Evolutionary conservation across 2,329 filamentous ascomycete species (phyloP), one percentile per base, ranked within the genome.

Genomic region (Chrysoporthe austroafricana): DNA sequence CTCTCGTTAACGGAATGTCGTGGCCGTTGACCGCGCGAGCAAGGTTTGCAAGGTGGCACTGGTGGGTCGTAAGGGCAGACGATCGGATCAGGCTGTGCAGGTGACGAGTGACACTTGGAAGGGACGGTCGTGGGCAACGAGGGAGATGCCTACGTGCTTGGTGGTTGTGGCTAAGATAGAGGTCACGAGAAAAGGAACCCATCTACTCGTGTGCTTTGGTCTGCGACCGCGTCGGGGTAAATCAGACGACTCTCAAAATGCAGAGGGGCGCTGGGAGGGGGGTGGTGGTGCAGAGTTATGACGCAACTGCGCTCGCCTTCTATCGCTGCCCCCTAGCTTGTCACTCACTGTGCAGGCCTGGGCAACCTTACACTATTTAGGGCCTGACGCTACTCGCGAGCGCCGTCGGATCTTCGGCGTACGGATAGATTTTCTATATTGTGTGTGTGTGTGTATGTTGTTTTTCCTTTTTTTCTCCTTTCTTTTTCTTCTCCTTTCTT

Each of bases 41-140:
- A 14, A 48, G 11, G 36, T 21, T 64, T 9, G 21, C 9, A 21
- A 34, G 7, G 32, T 34, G 26, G 26, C 26, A 26, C 26, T 26
- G 26, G 26, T 26, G 26, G 42, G 14, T 46, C 36, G 42, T 34
- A 42, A 11, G 54, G 21, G 42, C 42, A 32, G 52, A 32, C 46
- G 14, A 42, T 44, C 26, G 63, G 54, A 50, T 36, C 42, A 39
- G 42, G 63, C n/a, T 61, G 42, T 46, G 21, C 43, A 32, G 42
- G 59, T 9, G 26, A 11, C 42, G 59, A 26, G 21, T 4, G 11
- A 42, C 21, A 39, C 2, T 44, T 48, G 52, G n/a, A 42, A 14
- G n/a, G 13, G 18, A 26, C 18, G 34, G 42, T 44, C 14, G 57
- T 11, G 32, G 57, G 57, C 26, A 16, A 14, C 9, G 57, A 21